A percentile compares a stretch with the other conserved stretches of the same genome.
phyloP scores from a whole-genome alignment of 495 filamentous ascomycete species.

The Trichocladium uniseriatum region DNA sequence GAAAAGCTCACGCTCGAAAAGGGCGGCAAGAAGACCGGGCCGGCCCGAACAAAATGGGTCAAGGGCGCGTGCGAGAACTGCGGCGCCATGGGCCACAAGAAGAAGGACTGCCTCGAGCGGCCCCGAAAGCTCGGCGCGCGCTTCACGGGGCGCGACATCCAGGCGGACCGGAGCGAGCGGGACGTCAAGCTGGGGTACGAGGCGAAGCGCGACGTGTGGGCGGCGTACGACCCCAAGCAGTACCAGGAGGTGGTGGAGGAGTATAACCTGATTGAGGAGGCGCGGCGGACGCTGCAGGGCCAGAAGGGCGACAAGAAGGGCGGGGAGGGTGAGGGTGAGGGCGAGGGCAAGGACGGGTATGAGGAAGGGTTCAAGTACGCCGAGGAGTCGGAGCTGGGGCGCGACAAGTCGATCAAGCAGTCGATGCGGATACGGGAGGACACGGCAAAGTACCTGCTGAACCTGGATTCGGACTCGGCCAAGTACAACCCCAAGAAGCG shows the following conservation, averaged over 20 bases:
- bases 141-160: constrained; percentile 88
- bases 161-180: constrained; percentile 83
- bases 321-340: constrained; percentile 30
- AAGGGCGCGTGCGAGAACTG: constrained; percentile 98
- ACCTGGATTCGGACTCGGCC: constrained; percentile 89
- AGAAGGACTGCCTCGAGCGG: constrained; percentile 83
- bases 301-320: constrained; percentile 45
- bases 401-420: constrained; percentile 87
- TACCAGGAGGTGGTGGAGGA: constrained; percentile 79
- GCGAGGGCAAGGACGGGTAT: constrained; percentile 35
- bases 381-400: constrained; percentile 94
- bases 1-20: constrained; percentile 51
- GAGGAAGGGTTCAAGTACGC: constrained; percentile 58
- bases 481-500: constrained; percentile 98
- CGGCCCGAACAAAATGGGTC: constrained; percentile 88
- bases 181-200: constrained; percentile 87
- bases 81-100: constrained; percentile 91
- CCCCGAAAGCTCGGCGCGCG: constrained; percentile 84
- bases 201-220: constrained; percentile 97
- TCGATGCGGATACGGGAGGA: constrained; percentile 81
- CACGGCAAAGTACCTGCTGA: constrained; percentile 95
- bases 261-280: constrained; percentile 74
- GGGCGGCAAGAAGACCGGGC: constrained; percentile 67
- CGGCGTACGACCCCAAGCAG: constrained; percentile 85
- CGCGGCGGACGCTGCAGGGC: constrained; percentile 49